Percentiles rank a stretch among this genome's conserved stretches.
phyloP scores from a whole-genome alignment of 1,284 basidiomycete species.

The Cronartium ribicola region DNA sequence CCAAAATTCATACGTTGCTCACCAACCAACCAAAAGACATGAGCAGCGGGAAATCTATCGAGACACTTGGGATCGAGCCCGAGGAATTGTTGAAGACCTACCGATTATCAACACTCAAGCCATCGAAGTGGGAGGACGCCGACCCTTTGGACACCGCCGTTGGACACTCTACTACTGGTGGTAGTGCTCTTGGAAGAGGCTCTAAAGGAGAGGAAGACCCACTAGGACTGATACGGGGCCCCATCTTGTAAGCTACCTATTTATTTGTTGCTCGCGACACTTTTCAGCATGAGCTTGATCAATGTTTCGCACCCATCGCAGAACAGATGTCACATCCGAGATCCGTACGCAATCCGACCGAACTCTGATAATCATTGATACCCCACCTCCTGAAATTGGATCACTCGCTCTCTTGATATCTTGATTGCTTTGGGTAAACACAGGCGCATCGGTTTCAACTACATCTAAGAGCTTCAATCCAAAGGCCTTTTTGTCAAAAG shows the following conservation, averaged over 20 bases:
- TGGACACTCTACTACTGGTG: neutral
- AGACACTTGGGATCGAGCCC: constrained; percentile 47
- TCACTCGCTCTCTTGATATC: neutral
- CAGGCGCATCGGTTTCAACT: constrained; percentile 60
- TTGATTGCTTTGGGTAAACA: neutral
- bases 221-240: constrained; percentile 19
- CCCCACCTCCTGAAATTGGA: constrained; percentile 5
- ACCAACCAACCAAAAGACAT: neutral
- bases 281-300: too few relatives aligned
- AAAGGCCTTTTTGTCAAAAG: constrained; percentile 81
- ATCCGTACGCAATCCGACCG: constrained; percentile 11
- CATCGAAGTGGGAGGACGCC: constrained; percentile 49
- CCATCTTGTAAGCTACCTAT: constrained; percentile 26
- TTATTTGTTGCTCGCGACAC: neutral
- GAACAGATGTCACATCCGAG: constrained; percentile 29
- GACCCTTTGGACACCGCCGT: constrained; percentile 31
- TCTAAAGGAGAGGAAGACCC: constrained; percentile 14
- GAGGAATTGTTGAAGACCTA: constrained; percentile 53
- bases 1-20: too few relatives aligned
- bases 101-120: constrained; percentile 51
- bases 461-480: constrained; percentile 94
- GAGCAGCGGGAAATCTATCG: constrained; percentile 43
- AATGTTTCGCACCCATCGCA: neutral
- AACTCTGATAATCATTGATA: neutral
- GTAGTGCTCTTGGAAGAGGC: neutral